These are phyloP conservation scores for Leucoagaricus sp. DNA, from an alignment of 1,284 basidiomycete genomes.

Conservation along the genomic window DNA sequence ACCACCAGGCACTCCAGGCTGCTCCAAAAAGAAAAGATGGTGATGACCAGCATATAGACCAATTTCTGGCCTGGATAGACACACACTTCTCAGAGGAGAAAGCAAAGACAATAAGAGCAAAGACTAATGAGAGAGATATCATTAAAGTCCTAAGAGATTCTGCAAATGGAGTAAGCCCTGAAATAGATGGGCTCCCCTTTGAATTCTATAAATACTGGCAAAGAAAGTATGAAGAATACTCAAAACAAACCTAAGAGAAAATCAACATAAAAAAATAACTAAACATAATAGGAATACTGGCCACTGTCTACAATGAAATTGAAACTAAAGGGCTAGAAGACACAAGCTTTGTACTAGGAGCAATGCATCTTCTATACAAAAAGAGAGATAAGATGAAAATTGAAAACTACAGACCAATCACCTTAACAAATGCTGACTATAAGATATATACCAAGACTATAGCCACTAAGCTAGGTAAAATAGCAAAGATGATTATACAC, in stretches of 20 bases:
- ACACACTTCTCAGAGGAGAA: neutral
- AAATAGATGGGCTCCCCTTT: neutral
- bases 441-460: constrained; percentile 32
- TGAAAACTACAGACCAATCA: constrained; percentile 34
- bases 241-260: neutral
- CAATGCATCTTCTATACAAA: constrained; percentile 37
- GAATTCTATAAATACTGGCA: constrained; percentile 13
- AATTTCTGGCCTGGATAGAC: neutral
- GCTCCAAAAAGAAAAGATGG: neutral
- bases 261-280: neutral
- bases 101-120: neutral
- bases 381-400: constrained; percentile 29
- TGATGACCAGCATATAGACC: neutral
- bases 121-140: neutral
- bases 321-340: constrained; percentile 23
- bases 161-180: neutral
- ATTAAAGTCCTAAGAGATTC: neutral
- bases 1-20: neutral
- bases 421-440: constrained; percentile 33
- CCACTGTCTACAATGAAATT: constrained; percentile 28
- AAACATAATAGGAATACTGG: constrained; percentile 16
- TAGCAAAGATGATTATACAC: constrained; percentile 21
- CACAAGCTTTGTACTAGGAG: constrained; percentile 27
- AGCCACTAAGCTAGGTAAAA: constrained; percentile 21
- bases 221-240: constrained; percentile 18